Base-by-base conservation (phyloP, 768 basidiomycete genomes). In the Amanita molliuscula region DNA sequence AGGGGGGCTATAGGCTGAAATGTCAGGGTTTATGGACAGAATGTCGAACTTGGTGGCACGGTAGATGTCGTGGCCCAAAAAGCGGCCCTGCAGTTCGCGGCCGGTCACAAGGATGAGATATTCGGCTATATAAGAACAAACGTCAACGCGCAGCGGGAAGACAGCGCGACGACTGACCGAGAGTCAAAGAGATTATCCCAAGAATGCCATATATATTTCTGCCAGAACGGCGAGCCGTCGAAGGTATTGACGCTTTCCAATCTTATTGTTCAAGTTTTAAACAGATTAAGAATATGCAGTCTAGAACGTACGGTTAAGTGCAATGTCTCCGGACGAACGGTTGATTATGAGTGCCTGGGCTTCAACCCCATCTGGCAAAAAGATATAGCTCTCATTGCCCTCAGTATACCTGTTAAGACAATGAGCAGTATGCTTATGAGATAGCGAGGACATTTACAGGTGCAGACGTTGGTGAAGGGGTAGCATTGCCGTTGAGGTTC, bases 21-120 rank as follows among this genome's bases (percentile, higher is more conserved):
- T 69, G 49, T 80, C 74, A 18, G 82, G 79, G 52, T 85, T 81
- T 42, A 98, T 69, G 4, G 96, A 93, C 40, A 96, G 82, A 47
- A 98, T 82, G 51, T 91, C 85, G 64, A 90, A 98, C 60, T 92
- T 88, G 18, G 86, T 84, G 10, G 91, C 91, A 43, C 82, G 81
- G 68, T 88, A 97, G 58, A 99, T 73, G 53, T 94, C 83, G 54
- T 95, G 81, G 3, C 84, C 80, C 70, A 92, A 79, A 52, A 98
- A 71, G 51, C 83, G 77, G 11, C 85, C 87, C 55, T 78, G 79
- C 29, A 82, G 78, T 56, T 83, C 82, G 41, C 93, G 81, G 23
- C 82, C 83, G 37, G 91, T 96, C 54, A 97, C 74, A 35, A 96
- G 72, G 55, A 99, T 78, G 44, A 98, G 67, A 68, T 95, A 97